Evolutionary conservation across 2,329 filamentous ascomycete genomes (phyloP).

Genomic region (Alternaria novae-zelandiae): DNA sequence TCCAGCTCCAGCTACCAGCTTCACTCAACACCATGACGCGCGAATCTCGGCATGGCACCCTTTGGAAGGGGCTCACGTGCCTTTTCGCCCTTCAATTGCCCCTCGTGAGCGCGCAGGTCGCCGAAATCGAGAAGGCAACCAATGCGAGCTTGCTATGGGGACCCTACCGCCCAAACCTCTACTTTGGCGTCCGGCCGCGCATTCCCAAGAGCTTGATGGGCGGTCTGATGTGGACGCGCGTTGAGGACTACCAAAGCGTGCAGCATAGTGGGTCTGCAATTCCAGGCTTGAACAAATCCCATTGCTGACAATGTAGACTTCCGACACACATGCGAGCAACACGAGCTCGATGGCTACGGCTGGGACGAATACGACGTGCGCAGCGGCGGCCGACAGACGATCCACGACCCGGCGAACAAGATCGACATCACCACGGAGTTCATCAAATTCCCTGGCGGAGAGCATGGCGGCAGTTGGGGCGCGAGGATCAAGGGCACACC

Average conservation of each 20-base stretch:
- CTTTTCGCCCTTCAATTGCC: conserved; percentile 34
- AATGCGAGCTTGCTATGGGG: conserved; percentile 96
- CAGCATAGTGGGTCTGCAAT: conserved; percentile 70
- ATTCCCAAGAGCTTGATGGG: conserved; percentile 81
- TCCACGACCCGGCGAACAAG: conserved; percentile 86
- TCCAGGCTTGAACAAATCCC: background rate
- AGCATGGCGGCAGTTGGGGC: conserved; percentile 89
- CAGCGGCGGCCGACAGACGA: conserved; percentile 83
- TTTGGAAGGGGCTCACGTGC: conserved; percentile 29
- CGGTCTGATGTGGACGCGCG: conserved; percentile 86
- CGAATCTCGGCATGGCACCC: conserved; percentile 27
- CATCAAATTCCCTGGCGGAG: conserved; percentile 87
- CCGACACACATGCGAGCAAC: conserved; percentile 93
- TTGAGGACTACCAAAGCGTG: conserved; percentile 77
- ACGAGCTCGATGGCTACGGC: conserved; percentile 94
- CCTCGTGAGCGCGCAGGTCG: conserved; percentile 38
- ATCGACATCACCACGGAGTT: conserved; percentile 93
- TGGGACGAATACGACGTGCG: conserved; percentile 97
- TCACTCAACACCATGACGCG: conserved; percentile 32
- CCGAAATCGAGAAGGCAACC: conserved; percentile 54
- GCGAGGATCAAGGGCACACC: conserved; percentile 83
- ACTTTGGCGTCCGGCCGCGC: conserved; percentile 87
- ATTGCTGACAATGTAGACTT: conserved; percentile 65
- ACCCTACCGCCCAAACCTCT: conserved; percentile 90
- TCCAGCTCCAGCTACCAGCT: conserved; percentile 17